These are phyloP conservation scores for Scopulariopsis brevicaulis DNA, from an alignment of 2,329 filamentous ascomycete genomes.

Conservation along the genomic window DNA sequence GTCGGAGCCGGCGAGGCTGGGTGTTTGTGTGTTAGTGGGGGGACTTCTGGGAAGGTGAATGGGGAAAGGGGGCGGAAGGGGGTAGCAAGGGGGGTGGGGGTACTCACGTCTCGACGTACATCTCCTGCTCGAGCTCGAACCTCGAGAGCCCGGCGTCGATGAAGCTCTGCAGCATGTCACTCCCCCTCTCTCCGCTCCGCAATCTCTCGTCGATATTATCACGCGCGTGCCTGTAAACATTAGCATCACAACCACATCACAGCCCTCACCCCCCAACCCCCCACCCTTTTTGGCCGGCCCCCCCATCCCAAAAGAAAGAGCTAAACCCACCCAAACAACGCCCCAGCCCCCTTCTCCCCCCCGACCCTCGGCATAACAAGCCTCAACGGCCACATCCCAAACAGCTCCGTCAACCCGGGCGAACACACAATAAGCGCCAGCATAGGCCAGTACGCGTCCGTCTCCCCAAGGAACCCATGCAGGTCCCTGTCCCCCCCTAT, in stretches of 20 bases:
- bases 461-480: conserved; percentile 19
- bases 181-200: conserved; percentile 12
- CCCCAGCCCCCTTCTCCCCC: background rate
- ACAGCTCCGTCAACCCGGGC: background rate
- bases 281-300: no score
- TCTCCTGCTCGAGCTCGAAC: conserved; percentile 15
- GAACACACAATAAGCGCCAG: background rate
- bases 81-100: background rate
- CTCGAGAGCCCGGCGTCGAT: conserved; percentile 14
- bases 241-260: background rate
- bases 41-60: background rate
- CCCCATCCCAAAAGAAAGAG: no score
- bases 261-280: background rate
- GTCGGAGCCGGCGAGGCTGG: conserved; percentile 31
- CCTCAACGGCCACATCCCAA: background rate
- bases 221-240: conserved; percentile 10
- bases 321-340: conserved; percentile 3
- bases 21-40: background rate
- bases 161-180: conserved; percentile 20
- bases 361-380: background rate
- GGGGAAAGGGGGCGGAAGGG: background rate
- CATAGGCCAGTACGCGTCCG: background rate
- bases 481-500: conserved; percentile 31
- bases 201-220: conserved; percentile 16
- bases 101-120: conserved; percentile 10